Evolutionary conservation across 2,329 filamentous ascomycete genomes (phyloP).

Genomic region (Aspergillus nomiae): DNA sequence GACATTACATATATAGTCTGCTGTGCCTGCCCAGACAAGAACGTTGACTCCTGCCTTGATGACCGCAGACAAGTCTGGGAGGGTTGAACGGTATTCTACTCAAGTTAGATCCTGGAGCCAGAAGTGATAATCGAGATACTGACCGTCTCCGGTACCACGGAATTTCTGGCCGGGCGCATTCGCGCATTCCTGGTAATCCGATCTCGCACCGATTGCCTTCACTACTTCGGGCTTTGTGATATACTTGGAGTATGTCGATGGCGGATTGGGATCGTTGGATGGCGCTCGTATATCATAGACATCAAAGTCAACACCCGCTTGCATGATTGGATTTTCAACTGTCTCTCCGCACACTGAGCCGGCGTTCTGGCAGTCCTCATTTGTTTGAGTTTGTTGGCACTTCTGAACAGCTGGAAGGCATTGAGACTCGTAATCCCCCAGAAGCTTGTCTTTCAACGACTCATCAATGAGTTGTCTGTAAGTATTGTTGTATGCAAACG

Average conservation of each 20-base stretch:
- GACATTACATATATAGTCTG: conserved; percentile 64
- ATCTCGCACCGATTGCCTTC: conserved; percentile 50
- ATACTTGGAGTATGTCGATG: conserved; percentile 47
- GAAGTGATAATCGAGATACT: conserved; percentile 8
- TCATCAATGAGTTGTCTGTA: conserved; percentile 46
- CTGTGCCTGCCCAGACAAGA: conserved; percentile 59
- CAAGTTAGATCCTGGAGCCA: conserved; percentile 13
- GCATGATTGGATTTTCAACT: conserved; percentile 40
- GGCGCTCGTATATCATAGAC: conserved; percentile 51
- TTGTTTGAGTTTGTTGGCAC: conserved; percentile 37
- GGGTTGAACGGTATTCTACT: conserved; percentile 47
- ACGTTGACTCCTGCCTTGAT: conserved; percentile 53
- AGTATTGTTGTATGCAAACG: conserved; percentile 51
- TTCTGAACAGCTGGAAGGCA: conserved; percentile 44
- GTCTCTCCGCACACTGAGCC: conserved; percentile 37
- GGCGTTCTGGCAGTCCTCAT: conserved; percentile 36
- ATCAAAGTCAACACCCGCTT: conserved; percentile 28
- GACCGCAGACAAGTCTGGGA: conserved; percentile 47
- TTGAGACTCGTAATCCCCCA: conserved; percentile 34
- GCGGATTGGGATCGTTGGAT: conserved; percentile 40
- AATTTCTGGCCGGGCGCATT: conserved; percentile 42
- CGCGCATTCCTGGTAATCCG: conserved; percentile 46
- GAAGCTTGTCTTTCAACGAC: conserved; percentile 32
- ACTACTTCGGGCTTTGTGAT: conserved; percentile 40
- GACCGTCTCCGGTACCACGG: conserved; percentile 43